phyloP scores from a whole-genome alignment of 768 basidiomycete species.

The Tricholoma saponaceum region DNA sequence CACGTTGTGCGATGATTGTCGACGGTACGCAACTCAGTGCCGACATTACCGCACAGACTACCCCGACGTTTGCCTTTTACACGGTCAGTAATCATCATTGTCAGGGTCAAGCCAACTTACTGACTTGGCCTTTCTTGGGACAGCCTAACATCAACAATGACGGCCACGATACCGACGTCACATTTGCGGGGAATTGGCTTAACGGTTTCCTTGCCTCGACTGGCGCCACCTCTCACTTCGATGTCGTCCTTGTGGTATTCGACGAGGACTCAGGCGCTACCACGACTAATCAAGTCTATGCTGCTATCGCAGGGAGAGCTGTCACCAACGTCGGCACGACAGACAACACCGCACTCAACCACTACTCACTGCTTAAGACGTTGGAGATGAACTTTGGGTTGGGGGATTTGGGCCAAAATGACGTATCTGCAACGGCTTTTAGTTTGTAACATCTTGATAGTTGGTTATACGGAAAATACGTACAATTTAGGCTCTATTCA shows the following conservation, averaged over 20 bases:
- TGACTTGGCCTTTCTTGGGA: not conserved
- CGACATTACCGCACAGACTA: not conserved
- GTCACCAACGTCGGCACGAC: not conserved
- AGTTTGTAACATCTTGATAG: not conserved
- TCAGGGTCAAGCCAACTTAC: not conserved
- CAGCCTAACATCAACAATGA: constrained; percentile 6
- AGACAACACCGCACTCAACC: constrained; percentile 1
- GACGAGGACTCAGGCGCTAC: not conserved
- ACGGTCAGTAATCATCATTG: not conserved
- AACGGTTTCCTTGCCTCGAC: constrained; percentile 1
- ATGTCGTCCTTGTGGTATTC: constrained; percentile 3
- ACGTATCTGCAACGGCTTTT: constrained; percentile 6
- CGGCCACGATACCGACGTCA: constrained; percentile 6
- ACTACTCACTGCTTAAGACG: constrained; percentile 5
- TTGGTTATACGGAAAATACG: no score
- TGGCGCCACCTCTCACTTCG: not conserved
- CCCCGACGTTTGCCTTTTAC: not conserved
- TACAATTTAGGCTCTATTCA: no score
- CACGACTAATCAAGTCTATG: not conserved
- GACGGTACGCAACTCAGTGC: not conserved
- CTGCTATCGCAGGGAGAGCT: not conserved
- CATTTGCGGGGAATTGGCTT: constrained; percentile 8
- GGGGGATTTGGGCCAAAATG: constrained; percentile 4
- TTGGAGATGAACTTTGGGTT: constrained; percentile 8
- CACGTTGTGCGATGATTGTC: not conserved